These are phyloP conservation scores for Rhodamnia argentea DNA, from an alignment of 345 rosid species.

Conservation along the genomic window DNA sequence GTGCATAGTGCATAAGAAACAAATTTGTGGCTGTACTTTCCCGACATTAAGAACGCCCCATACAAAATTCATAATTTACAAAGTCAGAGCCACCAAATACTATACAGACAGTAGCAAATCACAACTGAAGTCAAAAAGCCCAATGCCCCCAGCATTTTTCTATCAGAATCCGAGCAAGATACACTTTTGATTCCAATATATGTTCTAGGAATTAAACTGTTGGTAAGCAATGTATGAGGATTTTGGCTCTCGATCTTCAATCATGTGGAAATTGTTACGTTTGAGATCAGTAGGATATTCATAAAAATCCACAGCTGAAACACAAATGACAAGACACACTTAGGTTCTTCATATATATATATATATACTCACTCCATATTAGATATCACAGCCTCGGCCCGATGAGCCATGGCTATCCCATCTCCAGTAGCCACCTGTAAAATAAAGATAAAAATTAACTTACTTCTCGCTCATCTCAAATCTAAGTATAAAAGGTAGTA, in stretches of 20 bases:
- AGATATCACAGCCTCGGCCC: slow-evolving; percentile 93
- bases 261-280: not conserved
- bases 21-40: not conserved
- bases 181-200: not conserved
- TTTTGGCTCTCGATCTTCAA: not conserved
- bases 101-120: not conserved
- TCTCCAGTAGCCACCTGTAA: slow-evolving; percentile 94
- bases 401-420: slow-evolving; percentile 95
- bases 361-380: slow-evolving; percentile 82
- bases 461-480: not conserved
- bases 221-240: not conserved
- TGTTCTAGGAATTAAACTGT: not conserved
- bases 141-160: not conserved
- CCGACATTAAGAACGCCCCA: not conserved
- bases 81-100: not conserved
- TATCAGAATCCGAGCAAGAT: not conserved
- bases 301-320: not conserved
- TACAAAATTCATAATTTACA: not conserved
- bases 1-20: not conserved
- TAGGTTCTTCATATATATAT: not conserved
- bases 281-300: not conserved
- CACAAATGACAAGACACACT: not conserved
- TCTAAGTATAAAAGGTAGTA: not conserved
- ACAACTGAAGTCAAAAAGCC: not conserved
- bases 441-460: not conserved